A percentile compares a stretch with the other conserved stretches of the same genome.
These are phyloP conservation scores for Acanthamoeba rhysodes DNA, from an alignment of 208 protist genomes.

Conservation along the genomic window DNA sequence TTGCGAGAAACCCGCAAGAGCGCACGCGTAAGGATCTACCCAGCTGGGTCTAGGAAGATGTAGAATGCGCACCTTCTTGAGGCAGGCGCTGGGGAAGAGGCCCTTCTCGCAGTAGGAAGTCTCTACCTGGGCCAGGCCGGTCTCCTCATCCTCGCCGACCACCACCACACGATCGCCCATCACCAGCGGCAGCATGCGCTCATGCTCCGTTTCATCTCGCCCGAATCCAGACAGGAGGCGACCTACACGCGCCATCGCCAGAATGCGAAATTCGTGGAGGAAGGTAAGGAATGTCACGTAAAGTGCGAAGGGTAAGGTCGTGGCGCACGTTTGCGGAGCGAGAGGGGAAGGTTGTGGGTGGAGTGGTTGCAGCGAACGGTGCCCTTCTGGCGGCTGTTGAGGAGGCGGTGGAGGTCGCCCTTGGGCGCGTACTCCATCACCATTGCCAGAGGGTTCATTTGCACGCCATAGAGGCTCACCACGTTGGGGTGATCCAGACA, in stretches of 20 bases:
- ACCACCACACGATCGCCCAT: constrained; percentile 12
- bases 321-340: constrained; percentile 13
- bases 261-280: too few species aligned
- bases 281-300: not conserved
- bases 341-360: constrained; percentile 25
- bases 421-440: constrained; percentile 81
- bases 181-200: constrained; percentile 6
- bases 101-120: constrained; percentile 41
- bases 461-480: constrained; percentile 80
- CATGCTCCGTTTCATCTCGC: not conserved
- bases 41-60: too few species aligned
- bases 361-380: constrained; percentile 15
- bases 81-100: constrained; percentile 9
- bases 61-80: not conserved
- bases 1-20: not conserved
- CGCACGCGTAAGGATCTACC: not conserved
- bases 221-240: constrained; percentile 26
- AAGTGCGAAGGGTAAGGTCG: not conserved
- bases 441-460: constrained; percentile 31
- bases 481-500: constrained; percentile 82
- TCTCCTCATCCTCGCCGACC: constrained; percentile 3
- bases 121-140: constrained; percentile 5
- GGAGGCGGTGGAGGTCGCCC: constrained; percentile 78
- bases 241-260: not conserved
- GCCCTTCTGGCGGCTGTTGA: constrained; percentile 33